Base-by-base conservation (phyloP, 305 asterid genomes). In the Salvia sclarea region DNA sequence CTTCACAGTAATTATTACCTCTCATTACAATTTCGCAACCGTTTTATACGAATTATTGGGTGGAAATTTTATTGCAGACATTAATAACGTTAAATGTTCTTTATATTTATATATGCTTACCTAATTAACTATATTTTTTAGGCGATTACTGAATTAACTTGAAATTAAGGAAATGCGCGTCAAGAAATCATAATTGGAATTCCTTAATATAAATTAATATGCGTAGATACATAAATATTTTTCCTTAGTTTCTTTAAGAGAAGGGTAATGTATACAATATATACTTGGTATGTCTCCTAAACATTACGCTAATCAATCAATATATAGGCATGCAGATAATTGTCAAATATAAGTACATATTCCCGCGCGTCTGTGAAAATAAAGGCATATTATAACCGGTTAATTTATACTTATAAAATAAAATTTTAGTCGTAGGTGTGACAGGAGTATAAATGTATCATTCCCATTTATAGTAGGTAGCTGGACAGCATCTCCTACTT, bases 41-140 rank as follows among this genome's bases (percentile, higher is more conserved):
- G 65, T 53, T 62, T 37, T 64, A 11, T 56, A 56, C 40, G 35
- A 57, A 73, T 65, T 14, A 56, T 65, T 66, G 59, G 65, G 40
- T 64, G 31, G 56, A 63, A 45, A 62, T 43, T 18, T 67, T 20
- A 43, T 62, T 13, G 47, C 12, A 56, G 33, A 52, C 47, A 55
- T 43, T 40, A 17, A 48, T 31, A 54, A 7, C 64, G 58, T 68
- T 68, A 55, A 61, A 44, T 62, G 61, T 20, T 25, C 17, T 61
- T 43, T 24, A 30, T 57, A 12, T 53, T 30, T 31, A n/a, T 14
- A 25, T 8, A 21, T n/a, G 33, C 57, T 50, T 16, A 8, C 43
- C 43, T 37, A 37, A 2, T 30, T 30, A 3, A 2, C 3, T 4
- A 2, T 1, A 3, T 30, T 30, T 30, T 30, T 2, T 5, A 30